These are phyloP conservation scores for Sanghuangporus sanghuang DNA, from an alignment of 1,284 basidiomycete species.

Conservation along the genomic window DNA sequence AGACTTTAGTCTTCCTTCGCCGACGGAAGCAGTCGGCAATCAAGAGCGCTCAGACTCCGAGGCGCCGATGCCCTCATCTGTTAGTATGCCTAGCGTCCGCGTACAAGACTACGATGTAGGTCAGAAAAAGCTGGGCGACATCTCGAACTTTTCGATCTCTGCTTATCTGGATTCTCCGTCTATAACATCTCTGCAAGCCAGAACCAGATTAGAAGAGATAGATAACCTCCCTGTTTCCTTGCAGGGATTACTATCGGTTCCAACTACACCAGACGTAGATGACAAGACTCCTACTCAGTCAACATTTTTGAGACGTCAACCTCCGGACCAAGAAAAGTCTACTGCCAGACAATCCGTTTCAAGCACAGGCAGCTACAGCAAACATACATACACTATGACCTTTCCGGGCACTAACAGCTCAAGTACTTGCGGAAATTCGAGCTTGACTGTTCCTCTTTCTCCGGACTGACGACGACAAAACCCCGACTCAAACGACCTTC, in stretches of 20 bases:
- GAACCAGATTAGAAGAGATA: neutral
- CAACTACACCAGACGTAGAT: neutral
- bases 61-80: neutral
- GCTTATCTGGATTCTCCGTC: constrained; percentile 21
- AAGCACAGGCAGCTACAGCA: neutral
- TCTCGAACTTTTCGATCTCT: constrained; percentile 23
- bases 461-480: constrained; percentile 1
- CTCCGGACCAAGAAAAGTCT: neutral
- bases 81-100: constrained; percentile 6
- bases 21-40: neutral
- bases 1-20: neutral
- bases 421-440: neutral
- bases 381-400: neutral
- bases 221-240: neutral
- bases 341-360: neutral
- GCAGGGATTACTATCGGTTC: constrained; percentile 1
- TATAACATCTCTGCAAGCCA: neutral
- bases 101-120: constrained; percentile 10
- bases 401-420: neutral
- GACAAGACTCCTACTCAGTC: constrained; percentile 16
- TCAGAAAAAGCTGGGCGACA: constrained; percentile 4
- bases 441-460: neutral
- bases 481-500: constrained; percentile 12
- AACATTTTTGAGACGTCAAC: constrained; percentile 2
- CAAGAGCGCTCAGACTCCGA: neutral